phyloP scores from a whole-genome alignment of 306 rosid genomes.

The Abrus precatorius region DNA sequence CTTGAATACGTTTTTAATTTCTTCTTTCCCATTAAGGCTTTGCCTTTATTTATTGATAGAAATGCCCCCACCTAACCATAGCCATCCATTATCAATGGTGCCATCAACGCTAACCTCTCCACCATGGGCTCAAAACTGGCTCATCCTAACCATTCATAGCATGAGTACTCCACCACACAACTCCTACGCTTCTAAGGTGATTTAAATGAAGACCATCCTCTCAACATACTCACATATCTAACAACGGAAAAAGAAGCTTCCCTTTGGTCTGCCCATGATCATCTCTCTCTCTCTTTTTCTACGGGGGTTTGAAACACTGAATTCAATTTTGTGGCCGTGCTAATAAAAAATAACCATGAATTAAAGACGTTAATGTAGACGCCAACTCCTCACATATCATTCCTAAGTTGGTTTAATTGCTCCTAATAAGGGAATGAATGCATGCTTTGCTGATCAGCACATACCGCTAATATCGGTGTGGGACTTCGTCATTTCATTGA shows the following conservation, averaged over 20 bases:
- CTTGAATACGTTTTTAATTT: not conserved
- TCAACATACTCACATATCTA: slow-evolving; percentile 46
- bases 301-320: not conserved
- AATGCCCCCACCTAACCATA: not conserved
- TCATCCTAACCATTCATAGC: slow-evolving; percentile 28
- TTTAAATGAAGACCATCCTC: slow-evolving; percentile 47
- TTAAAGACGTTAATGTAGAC: too few relatives aligned
- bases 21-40: slow-evolving; percentile 21
- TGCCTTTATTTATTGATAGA: not conserved
- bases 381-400: too few relatives aligned
- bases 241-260: slow-evolving; percentile 54
- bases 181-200: slow-evolving; percentile 58
- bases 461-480: not conserved
- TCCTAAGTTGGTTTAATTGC: too few relatives aligned
- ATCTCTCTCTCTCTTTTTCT: not conserved
- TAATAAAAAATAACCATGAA: not conserved
- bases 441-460: too few relatives aligned
- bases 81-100: not conserved
- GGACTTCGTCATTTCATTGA: not conserved
- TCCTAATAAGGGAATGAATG: too few relatives aligned
- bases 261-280: slow-evolving; percentile 39
- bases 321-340: not conserved
- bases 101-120: slow-evolving; percentile 13
- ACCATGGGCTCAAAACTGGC: not conserved
- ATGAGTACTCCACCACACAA: slow-evolving; percentile 50